These are phyloP conservation scores for Cladobotryum mycophilum DNA, from an alignment of 2,329 filamentous ascomycete genomes.

Conservation along the genomic window DNA sequence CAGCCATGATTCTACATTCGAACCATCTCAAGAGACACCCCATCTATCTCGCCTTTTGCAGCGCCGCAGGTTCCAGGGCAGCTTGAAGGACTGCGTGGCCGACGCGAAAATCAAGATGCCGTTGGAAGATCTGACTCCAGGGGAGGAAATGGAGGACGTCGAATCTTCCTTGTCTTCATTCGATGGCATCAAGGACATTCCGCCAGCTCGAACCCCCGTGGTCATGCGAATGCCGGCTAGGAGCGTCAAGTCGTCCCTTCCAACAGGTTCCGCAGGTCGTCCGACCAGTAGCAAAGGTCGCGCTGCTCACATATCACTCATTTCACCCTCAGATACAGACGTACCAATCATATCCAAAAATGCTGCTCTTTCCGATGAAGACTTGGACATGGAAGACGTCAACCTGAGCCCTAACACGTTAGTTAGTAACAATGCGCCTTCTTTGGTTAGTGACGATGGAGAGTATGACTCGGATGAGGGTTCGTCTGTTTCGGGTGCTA, in stretches of 20 bases:
- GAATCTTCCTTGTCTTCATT: slow-evolving; percentile 15
- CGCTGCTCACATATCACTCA: slow-evolving; percentile 33
- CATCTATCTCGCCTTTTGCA: slow-evolving; percentile 62
- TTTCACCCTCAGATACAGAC: slow-evolving; percentile 26
- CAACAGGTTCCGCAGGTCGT: slow-evolving; percentile 34
- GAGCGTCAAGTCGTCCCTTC: slow-evolving; percentile 41
- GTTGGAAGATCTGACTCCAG: slow-evolving; percentile 43
- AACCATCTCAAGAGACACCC: slow-evolving; percentile 53
- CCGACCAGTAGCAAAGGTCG: slow-evolving; percentile 54
- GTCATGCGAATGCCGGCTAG: slow-evolving; percentile 55
- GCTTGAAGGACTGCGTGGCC: slow-evolving; percentile 52
- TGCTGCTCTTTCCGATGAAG: slow-evolving; percentile 34
- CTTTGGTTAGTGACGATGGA: slow-evolving; percentile 73
- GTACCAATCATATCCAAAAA: slow-evolving; percentile 16
- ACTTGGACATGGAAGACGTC: slow-evolving; percentile 48
- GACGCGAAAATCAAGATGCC: slow-evolving; percentile 52
- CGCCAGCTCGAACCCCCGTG: slow-evolving; percentile 30
- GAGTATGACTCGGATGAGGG: slow-evolving; percentile 68
- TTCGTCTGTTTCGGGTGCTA: slow-evolving; percentile 53
- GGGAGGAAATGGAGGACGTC: slow-evolving; percentile 47
- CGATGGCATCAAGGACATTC: slow-evolving; percentile 10
- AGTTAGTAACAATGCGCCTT: slow-evolving; percentile 70
- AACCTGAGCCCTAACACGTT: slow-evolving; percentile 64
- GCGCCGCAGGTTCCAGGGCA: slow-evolving; percentile 53
- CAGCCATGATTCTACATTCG: slow-evolving; percentile 29